These are phyloP conservation scores for Paspalum notatum DNA, from an alignment of 176 grass and related monocot species.

Conservation along the genomic window DNA sequence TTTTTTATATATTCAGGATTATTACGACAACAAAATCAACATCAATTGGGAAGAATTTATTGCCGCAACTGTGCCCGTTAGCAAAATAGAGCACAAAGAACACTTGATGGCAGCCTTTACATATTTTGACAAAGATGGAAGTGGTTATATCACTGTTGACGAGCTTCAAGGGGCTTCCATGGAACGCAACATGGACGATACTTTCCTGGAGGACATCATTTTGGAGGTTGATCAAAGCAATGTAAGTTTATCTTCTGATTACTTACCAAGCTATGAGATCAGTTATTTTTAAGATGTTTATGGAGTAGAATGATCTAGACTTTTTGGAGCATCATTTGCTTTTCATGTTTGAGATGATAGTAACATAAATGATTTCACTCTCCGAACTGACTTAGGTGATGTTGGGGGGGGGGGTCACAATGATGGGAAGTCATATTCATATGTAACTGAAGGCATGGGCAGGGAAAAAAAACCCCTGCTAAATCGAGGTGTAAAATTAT, in stretches of 20 bases:
- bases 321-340: neutral
- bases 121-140: slow-evolving; percentile 74
- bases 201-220: slow-evolving; percentile 61
- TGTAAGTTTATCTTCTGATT: slow-evolving; percentile 47
- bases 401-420: too few relatives aligned
- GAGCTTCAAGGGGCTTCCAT: slow-evolving; percentile 60
- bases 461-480: neutral
- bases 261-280: neutral
- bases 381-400: neutral
- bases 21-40: slow-evolving; percentile 49
- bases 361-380: slow-evolving; percentile 7
- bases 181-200: slow-evolving; percentile 47
- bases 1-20: slow-evolving; percentile 43
- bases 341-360: neutral
- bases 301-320: neutral
- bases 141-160: slow-evolving; percentile 61
- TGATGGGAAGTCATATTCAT: neutral
- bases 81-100: slow-evolving; percentile 64
- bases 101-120: slow-evolving; percentile 63
- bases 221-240: slow-evolving; percentile 64
- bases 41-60: slow-evolving; percentile 72
- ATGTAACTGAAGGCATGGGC: neutral
- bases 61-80: slow-evolving; percentile 62
- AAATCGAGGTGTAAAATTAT: neutral
- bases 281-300: neutral